phyloP scores from a whole-genome alignment of 345 rosid species.

The Abelmoschus esculentus region DNA sequence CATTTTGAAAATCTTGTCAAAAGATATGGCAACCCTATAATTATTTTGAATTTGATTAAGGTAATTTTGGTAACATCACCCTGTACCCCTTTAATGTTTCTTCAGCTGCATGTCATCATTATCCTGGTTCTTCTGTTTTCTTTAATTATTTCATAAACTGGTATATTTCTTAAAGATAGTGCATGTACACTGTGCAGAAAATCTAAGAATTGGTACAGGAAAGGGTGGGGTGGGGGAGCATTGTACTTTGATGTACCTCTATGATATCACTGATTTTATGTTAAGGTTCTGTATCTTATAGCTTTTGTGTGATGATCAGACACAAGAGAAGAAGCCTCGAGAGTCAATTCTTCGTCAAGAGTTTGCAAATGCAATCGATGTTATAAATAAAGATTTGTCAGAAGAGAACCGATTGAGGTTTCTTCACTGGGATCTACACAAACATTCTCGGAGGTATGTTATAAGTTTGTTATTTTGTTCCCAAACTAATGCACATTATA shows the following conservation, averaged over 20 bases:
- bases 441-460: slow-evolving; percentile 67
- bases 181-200: not conserved
- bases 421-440: slow-evolving; percentile 88
- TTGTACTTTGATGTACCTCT: not conserved
- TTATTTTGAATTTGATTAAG: slow-evolving; percentile 91
- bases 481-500: not conserved
- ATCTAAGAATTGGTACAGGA: not conserved
- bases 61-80: slow-evolving; percentile 29
- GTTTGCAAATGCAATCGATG: slow-evolving; percentile 93
- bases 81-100: not conserved
- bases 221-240: not conserved
- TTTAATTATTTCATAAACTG: not conserved
- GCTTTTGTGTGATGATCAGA: slow-evolving; percentile 29
- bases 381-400: slow-evolving; percentile 73
- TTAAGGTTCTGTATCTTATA: not conserved
- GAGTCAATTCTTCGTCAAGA: slow-evolving; percentile 89
- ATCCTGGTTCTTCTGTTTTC: not conserved
- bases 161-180: slow-evolving; percentile 6
- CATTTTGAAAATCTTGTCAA: slow-evolving; percentile 84
- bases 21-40: slow-evolving; percentile 93
- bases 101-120: not conserved
- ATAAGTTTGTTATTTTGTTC: slow-evolving; percentile 8
- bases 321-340: slow-evolving; percentile 72
- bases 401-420: slow-evolving; percentile 69
- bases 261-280: slow-evolving; percentile 1